Base-by-base conservation (phyloP, 192 early-diverging fungal genomes). In the Mortierella alpina region DNA sequence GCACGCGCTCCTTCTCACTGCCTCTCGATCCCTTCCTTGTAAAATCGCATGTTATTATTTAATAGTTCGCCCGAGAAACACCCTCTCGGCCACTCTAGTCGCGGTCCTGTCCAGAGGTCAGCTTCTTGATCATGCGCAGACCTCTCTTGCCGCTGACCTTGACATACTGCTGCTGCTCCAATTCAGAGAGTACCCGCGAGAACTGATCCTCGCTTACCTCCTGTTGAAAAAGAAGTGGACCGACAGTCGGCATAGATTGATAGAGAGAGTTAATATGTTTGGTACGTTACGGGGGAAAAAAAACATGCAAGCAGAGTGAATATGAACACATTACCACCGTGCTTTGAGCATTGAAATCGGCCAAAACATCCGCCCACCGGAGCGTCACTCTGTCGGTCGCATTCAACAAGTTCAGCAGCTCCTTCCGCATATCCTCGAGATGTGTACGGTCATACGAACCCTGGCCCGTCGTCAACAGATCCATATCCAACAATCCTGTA, bases 401-500 rank as follows among this genome's bases (percentile, higher is more conserved):
- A 51, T 68, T 55, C 66, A 90, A 63, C 58, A 87, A 46, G 5
- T 53, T 68, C 64, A 76, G 49, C 20, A 95, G 58, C 55, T 87
- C 91, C 40, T 76, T 75, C 22, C 86, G 86, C 76, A 92, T 86
- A 66, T 89, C 88, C 57, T 86, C 89, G 58, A 86, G 83, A 51
- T 89, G 71, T 18, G 76, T 84, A 17, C 96, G 90, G 22, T 91
- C 90, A 75, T 95, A 91, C 17, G 92, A 89, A 39, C 90, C 92
- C 79, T 93, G 92, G 8, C 98, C 98, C 20, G 96, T 97, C 48
- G 87, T 90, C 41, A 99, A 89, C 64, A 97, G 83, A 84, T 99
- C 98, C 68, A 97, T 88, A 68, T 99, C 98, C 39, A 99, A 92
- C 62, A 92, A 85, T 23, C 98, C 98, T 22, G 97, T 99, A 50